Evolutionary conservation across 257 asterid species (phyloP).

Genomic region (Petunia secreta): DNA sequence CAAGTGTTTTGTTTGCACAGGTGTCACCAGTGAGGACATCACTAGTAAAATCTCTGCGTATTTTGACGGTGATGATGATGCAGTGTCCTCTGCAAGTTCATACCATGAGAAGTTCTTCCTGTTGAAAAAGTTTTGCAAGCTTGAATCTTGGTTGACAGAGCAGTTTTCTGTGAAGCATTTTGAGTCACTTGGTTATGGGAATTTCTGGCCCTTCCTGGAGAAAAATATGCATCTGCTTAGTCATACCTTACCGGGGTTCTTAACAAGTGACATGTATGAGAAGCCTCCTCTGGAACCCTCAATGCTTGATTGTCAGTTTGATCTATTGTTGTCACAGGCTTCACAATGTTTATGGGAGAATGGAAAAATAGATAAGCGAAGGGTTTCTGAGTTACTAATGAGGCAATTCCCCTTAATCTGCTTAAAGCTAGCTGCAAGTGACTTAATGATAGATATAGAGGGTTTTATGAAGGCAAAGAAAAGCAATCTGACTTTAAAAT

Average conservation of each 20-base stretch:
- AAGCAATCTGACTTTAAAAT: conserved; percentile 42
- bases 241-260: conserved; percentile 48
- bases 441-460: conserved; percentile 39
- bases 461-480: conserved; percentile 43
- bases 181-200: conserved; percentile 84
- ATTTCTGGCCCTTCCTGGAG: conserved; percentile 65
- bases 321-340: conserved; percentile 74
- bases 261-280: conserved; percentile 47
- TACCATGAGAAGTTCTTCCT: conserved; percentile 45
- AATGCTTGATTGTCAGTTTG: conserved; percentile 72
- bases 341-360: conserved; percentile 49
- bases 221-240: conserved; percentile 63
- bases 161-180: conserved; percentile 57
- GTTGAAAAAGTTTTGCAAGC: conserved; percentile 65
- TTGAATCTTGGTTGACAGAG: conserved; percentile 69
- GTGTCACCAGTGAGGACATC: conserved; percentile 64
- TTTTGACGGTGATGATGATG: conserved; percentile 52
- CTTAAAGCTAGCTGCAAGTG: conserved; percentile 54
- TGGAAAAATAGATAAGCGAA: conserved; percentile 46
- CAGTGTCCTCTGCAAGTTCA: conserved; percentile 32
- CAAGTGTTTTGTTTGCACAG: conserved; percentile 39
- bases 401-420: conserved; percentile 82
- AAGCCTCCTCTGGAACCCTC: conserved; percentile 60
- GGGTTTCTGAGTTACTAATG: conserved; percentile 61
- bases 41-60: conserved; percentile 57